phyloP scores from a whole-genome alignment of 352 stramenopile species.

The Globisporangium radiosum region DNA sequence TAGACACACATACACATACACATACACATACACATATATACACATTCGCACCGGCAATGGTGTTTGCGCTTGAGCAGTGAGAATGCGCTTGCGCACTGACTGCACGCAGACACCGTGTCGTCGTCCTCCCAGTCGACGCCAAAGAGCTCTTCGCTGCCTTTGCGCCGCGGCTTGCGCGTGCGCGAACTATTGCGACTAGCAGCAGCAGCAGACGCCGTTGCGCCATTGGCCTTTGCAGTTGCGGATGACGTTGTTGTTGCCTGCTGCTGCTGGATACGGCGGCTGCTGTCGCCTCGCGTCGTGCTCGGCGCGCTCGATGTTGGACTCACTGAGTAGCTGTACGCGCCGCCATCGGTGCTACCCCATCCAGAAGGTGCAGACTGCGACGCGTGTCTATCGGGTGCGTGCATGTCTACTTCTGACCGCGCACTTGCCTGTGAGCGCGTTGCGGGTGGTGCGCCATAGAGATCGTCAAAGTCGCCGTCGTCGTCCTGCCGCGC shows the following conservation, averaged over 20 bases:
- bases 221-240: background rate
- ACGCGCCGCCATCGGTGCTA: slow-evolving; percentile 1
- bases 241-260: background rate
- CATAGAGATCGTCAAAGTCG: slow-evolving; percentile 77
- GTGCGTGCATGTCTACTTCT: background rate
- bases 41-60: slow-evolving; percentile 45
- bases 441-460: slow-evolving; percentile 41
- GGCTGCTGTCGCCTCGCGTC: background rate
- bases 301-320: slow-evolving; percentile 11
- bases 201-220: background rate
- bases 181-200: too few species aligned
- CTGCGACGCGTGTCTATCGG: too few species aligned
- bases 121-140: slow-evolving; percentile 61
- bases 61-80: slow-evolving; percentile 70
- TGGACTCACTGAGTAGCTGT: slow-evolving; percentile 13
- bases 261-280: background rate
- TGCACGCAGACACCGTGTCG: slow-evolving; percentile 30
- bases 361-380: background rate
- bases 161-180: slow-evolving; percentile 18
- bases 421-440: slow-evolving; percentile 1
- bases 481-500: slow-evolving; percentile 43
- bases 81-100: slow-evolving; percentile 49
- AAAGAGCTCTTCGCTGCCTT: slow-evolving; percentile 56
- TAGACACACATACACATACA: background rate
- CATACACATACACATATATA: background rate